These are phyloP conservation scores for Plasmodium berghei DNA, from an alignment of 169 alveolate genomes.

Conservation along the genomic window DNA sequence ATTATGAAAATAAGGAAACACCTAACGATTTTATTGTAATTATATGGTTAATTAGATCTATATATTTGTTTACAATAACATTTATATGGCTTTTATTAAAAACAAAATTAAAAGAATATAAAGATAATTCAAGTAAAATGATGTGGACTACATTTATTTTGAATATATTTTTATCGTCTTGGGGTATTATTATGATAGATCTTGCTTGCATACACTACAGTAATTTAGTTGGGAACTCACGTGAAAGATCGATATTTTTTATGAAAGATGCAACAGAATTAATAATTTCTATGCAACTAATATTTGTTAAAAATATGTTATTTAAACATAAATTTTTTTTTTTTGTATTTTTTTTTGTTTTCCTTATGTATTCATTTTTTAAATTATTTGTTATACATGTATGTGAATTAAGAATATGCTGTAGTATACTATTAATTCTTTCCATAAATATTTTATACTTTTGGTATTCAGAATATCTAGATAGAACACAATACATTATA, in stretches of 20 bases:
- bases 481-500: constrained; percentile 88
- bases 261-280: constrained; percentile 76
- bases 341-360: constrained; percentile 85
- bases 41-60: constrained; percentile 90
- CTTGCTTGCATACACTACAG: constrained; percentile 64
- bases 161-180: constrained; percentile 63
- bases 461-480: constrained; percentile 88
- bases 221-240: constrained; percentile 13
- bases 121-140: constrained; percentile 68
- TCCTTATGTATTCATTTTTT: constrained; percentile 82
- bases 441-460: constrained; percentile 81
- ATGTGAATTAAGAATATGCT: constrained; percentile 74
- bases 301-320: constrained; percentile 86
- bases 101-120: constrained; percentile 34
- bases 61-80: constrained; percentile 85
- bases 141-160: constrained; percentile 75
- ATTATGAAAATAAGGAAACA: constrained; percentile 53
- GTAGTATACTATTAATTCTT: constrained; percentile 79
- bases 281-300: constrained; percentile 84
- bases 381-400: constrained; percentile 77
- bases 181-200: constrained; percentile 67
- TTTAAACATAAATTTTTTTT: constrained; percentile 87
- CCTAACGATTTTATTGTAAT: constrained; percentile 78
- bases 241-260: constrained; percentile 46
- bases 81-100: constrained; percentile 90